A percentile compares a stretch with the other conserved stretches of the same genome.
Evolutionary conservation across 2,329 filamentous ascomycete genomes (phyloP).

Genomic region (Xylaria sp.): DNA sequence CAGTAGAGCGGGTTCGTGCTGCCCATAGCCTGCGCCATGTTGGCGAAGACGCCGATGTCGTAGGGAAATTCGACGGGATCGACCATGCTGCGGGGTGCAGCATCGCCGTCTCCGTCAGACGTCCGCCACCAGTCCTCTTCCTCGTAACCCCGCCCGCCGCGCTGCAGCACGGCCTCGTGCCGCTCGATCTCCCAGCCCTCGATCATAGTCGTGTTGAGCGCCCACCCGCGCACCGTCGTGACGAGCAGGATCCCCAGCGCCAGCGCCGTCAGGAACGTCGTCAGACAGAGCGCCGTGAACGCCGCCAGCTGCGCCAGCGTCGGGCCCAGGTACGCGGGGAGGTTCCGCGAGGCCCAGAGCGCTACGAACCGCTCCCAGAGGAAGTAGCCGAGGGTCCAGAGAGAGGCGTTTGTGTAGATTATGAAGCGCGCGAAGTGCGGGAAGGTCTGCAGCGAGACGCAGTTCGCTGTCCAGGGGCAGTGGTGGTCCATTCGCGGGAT

Average conservation of each 20-base stretch:
- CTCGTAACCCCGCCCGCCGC: constrained; percentile 51
- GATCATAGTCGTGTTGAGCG: constrained; percentile 81
- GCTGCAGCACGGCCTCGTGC: constrained; percentile 67
- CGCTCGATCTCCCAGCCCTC: constrained; percentile 80
- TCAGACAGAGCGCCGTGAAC: constrained; percentile 69
- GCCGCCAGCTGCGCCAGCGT: constrained; percentile 67
- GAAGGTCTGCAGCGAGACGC: constrained; percentile 83
- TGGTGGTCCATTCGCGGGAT: constrained; percentile 88
- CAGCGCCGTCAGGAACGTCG: constrained; percentile 69
- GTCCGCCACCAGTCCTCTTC: constrained; percentile 53
- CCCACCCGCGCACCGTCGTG: constrained; percentile 70
- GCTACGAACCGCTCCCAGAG: constrained; percentile 68
- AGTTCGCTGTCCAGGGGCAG: constrained; percentile 87
- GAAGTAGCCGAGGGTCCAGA: constrained; percentile 70
- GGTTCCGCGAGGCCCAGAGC: constrained; percentile 72
- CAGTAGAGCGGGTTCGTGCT: constrained; percentile 72
- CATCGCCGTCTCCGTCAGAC: constrained; percentile 46
- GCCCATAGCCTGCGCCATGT: constrained; percentile 81
- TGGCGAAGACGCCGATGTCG: constrained; percentile 79
- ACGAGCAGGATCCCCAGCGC: constrained; percentile 72
- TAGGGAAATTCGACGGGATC: constrained; percentile 82
- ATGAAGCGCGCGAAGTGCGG: constrained; percentile 87
- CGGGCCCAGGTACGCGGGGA: constrained; percentile 81
- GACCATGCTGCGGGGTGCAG: constrained; percentile 61
- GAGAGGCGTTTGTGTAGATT: constrained; percentile 72